phyloP scores from a whole-genome alignment of 2,329 filamentous ascomycete species.

The Claviceps arundinis region DNA sequence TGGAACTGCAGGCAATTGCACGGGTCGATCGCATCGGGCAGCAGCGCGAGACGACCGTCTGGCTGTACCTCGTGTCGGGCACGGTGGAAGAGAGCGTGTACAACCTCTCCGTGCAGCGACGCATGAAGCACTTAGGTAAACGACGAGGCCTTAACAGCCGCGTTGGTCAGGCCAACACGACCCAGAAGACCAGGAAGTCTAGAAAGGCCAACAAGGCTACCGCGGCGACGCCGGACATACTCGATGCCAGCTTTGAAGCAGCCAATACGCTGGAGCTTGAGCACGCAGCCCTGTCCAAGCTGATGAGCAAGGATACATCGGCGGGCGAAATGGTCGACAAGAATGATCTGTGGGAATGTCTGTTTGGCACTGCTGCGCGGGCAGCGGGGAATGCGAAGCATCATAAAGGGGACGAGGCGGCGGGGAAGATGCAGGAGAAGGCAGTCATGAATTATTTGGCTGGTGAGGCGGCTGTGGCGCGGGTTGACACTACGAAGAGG shows the following conservation, averaged over 20 bases:
- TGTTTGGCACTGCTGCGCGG: constrained; percentile 52
- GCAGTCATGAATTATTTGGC: constrained; percentile 29
- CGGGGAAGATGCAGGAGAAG: constrained; percentile 18
- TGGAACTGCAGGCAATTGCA: constrained; percentile 90
- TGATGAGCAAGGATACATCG: constrained; percentile 56
- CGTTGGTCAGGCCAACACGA: constrained; percentile 20
- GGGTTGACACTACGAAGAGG: background rate
- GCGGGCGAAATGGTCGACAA: constrained; percentile 70
- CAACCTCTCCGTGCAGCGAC: constrained; percentile 65
- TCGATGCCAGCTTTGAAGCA: constrained; percentile 56
- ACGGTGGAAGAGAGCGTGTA: constrained; percentile 91
- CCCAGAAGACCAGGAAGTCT: background rate
- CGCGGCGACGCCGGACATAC: constrained; percentile 26
- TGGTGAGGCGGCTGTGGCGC: constrained; percentile 25
- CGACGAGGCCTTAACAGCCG: background rate
- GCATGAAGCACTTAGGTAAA: constrained; percentile 58
- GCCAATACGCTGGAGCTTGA: constrained; percentile 79
- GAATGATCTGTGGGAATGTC: constrained; percentile 74
- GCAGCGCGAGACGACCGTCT: constrained; percentile 75
- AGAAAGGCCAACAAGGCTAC: constrained; percentile 15
- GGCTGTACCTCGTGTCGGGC: constrained; percentile 84
- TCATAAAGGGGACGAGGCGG: constrained; percentile 7
- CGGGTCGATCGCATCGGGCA: constrained; percentile 93
- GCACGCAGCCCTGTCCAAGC: constrained; percentile 51
- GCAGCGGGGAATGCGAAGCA: constrained; percentile 7